These are phyloP conservation scores for Cyclospora cayetanensis DNA, from an alignment of 169 alveolate genomes.

Conservation along the genomic window DNA sequence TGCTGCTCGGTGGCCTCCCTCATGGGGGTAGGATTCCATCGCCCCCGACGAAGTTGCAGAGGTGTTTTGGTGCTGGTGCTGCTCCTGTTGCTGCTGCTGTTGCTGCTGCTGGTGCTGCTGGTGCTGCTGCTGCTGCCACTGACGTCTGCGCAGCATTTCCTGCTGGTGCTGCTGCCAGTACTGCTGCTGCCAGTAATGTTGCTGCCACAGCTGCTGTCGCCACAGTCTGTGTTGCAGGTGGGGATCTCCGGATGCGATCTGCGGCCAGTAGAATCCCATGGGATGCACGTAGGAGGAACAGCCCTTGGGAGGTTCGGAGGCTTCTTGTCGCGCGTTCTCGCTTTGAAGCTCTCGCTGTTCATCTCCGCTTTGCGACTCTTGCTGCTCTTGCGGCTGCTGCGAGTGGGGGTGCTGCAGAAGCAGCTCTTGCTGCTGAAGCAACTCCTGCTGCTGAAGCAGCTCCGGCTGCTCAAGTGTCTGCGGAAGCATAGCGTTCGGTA, in stretches of 20 bases:
- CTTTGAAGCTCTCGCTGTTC: neutral
- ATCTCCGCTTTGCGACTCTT: neutral
- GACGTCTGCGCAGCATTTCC: neutral
- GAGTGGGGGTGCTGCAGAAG: neutral
- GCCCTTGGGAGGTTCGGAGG: neutral
- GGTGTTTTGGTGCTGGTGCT: neutral
- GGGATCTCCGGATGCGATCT: neutral
- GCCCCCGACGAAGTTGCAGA: neutral
- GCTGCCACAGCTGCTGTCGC: neutral
- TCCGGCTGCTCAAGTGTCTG: neutral
- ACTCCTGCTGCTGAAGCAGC: too few species aligned
- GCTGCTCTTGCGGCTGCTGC: slow-evolving; percentile 13
- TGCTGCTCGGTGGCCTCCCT: neutral
- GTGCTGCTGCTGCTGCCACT: neutral
- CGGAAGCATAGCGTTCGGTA: neutral
- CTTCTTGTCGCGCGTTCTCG: too few species aligned
- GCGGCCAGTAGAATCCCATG: neutral
- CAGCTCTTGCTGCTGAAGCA: neutral
- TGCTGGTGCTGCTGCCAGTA: neutral
- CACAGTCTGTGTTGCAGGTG: neutral
- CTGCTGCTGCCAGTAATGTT: neutral
- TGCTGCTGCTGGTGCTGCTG: neutral
- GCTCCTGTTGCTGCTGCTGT: neutral
- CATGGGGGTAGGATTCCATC: neutral
- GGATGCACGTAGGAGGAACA: neutral